Evolutionary conservation across 2,329 filamentous ascomycete species (phyloP), one percentile per base, ranked within the genome.

Genomic region (Phyllosticta citriasiana): DNA sequence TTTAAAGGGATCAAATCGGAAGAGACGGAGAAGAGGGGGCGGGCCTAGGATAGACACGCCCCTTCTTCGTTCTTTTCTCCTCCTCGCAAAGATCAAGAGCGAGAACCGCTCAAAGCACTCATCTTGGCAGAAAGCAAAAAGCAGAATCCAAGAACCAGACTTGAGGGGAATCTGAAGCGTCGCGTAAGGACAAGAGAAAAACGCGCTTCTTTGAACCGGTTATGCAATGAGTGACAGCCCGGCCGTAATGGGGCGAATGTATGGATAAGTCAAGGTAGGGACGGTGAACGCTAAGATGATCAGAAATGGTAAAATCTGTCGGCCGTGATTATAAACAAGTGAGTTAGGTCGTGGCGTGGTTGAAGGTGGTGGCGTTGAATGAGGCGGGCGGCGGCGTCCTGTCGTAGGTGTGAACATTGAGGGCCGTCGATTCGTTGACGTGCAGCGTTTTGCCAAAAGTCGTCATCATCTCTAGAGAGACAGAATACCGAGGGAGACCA

Each of bases 401-500:
- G 40, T 47, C 40, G 16, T n/a, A 40, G 40, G 14, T 47, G 12
- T 16, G 14, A n/a, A n/a, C 40, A 47, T n/a, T n/a, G 12, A 5
- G 40, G n/a, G 14, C 40, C 12, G 40, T 47, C 16, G 40, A 16
- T 14, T 47, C 47, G 22, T 26, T 52, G 35, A 25, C 35, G 22
- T 53, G 53, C 55, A 16, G 30, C 25, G 19, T 22, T 22, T 22
- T 22, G 19, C 1, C 19, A 22, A 22, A n/a, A 55, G 14, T 52
- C 58, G 58, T 27, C 35, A 50, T 26, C 33, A 33, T 56, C 53
- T 53, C 56, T 25, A 60, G 26, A 59, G 40, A 56, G 58, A 53
- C 33, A 51, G 33, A 52, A 60, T 55, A 55, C 58, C 58, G 27
- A 60, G 58, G n/a, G 51, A 60, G 33, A 54, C 58, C n/a, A 30